Evolutionary conservation across 768 basidiomycete genomes (phyloP).

Genomic region (Leccinum uliginosum): DNA sequence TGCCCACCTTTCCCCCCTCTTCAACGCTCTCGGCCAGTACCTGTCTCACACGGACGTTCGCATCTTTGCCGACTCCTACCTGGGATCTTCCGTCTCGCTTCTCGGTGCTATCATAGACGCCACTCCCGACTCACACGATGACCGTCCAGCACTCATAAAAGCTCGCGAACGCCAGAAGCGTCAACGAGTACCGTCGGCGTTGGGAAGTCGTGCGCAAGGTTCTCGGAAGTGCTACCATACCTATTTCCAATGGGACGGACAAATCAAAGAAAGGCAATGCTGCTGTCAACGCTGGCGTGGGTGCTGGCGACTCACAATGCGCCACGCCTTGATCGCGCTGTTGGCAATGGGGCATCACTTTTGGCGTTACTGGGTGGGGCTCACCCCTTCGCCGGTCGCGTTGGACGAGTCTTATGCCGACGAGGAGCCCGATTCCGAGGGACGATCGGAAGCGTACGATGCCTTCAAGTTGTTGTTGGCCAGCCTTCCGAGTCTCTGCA

Average conservation of each 20-base stretch:
- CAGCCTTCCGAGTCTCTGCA: slow-evolving; percentile 45
- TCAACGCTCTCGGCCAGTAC: slow-evolving; percentile 56
- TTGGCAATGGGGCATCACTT: slow-evolving; percentile 60
- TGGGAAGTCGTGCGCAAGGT: slow-evolving; percentile 79
- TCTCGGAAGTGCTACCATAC: slow-evolving; percentile 39
- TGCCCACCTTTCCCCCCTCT: slow-evolving; percentile 52
- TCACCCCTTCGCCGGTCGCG: slow-evolving; percentile 37
- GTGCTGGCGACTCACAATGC: slow-evolving; percentile 58
- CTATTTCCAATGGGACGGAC: slow-evolving; percentile 36
- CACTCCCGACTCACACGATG: slow-evolving; percentile 64
- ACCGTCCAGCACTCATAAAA: slow-evolving; percentile 40
- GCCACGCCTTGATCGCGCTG: slow-evolving; percentile 45
- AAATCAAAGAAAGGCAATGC: slow-evolving; percentile 37
- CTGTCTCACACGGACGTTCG: slow-evolving; percentile 60
- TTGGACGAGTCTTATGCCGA: slow-evolving; percentile 4
- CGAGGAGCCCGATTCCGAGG: slow-evolving; percentile 21
- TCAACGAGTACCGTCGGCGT: slow-evolving; percentile 74
- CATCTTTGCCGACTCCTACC: slow-evolving; percentile 72
- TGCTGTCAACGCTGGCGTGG: slow-evolving; percentile 38
- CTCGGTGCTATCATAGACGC: slow-evolving; percentile 72
- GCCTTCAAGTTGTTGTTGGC: slow-evolving; percentile 63
- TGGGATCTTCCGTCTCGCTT: slow-evolving; percentile 88
- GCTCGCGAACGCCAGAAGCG: slow-evolving; percentile 46
- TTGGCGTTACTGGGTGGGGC: slow-evolving; percentile 66
- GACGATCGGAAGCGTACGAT: slow-evolving; percentile 59